Evolutionary conservation across 257 asterid genomes (phyloP).

Genomic region (Cruciata laevipes): DNA sequence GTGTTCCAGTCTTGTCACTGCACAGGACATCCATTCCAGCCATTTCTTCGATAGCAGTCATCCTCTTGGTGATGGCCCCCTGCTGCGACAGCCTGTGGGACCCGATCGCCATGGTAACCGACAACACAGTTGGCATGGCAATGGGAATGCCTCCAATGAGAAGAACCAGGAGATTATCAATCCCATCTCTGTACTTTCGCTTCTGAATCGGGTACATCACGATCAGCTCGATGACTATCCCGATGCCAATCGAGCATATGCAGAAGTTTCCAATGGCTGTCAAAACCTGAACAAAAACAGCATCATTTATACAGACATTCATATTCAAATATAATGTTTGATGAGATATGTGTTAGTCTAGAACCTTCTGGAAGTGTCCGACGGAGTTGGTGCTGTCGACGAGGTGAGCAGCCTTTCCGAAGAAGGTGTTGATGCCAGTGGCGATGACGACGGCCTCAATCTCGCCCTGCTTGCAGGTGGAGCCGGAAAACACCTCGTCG

Average conservation of each 20-base stretch:
- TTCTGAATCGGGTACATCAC: constrained; percentile 55
- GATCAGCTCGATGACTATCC: constrained; percentile 53
- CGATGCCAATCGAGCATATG: constrained; percentile 61
- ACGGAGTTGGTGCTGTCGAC: constrained; percentile 49
- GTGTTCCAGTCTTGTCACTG: constrained; percentile 81
- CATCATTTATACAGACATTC: not conserved
- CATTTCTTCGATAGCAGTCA: constrained; percentile 88
- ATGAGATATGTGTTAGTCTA: too few species aligned
- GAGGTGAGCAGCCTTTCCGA: constrained; percentile 58
- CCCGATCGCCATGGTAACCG: constrained; percentile 83
- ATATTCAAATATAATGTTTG: too few species aligned
- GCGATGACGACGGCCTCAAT: constrained; percentile 56
- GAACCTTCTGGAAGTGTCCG: constrained; percentile 52
- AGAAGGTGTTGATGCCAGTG: constrained; percentile 50
- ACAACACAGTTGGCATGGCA: constrained; percentile 82
- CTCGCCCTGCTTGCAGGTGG: constrained; percentile 57
- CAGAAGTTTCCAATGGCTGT: constrained; percentile 86
- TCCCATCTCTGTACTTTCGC: constrained; percentile 45
- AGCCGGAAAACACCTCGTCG: constrained; percentile 46
- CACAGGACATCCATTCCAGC: constrained; percentile 90
- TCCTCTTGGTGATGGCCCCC: constrained; percentile 84
- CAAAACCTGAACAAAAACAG: constrained; percentile 43
- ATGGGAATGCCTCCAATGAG: constrained; percentile 75
- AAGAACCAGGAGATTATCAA: constrained; percentile 61
- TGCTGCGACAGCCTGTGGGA: constrained; percentile 70